These are phyloP conservation scores for Gynostemma pentaphyllum DNA, from an alignment of 306 rosid genomes.

Conservation along the genomic window DNA sequence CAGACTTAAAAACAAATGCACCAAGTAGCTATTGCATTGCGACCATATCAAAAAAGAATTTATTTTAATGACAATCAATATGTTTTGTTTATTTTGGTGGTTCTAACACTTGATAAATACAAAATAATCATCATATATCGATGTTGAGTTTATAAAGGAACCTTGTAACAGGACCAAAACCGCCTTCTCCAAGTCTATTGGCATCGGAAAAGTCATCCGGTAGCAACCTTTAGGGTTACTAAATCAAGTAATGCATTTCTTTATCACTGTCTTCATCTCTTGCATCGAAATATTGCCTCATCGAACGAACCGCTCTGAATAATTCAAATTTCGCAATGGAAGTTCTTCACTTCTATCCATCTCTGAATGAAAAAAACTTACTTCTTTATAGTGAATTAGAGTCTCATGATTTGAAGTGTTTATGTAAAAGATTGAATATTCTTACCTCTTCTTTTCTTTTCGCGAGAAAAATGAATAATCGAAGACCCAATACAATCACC, in stretches of 20 bases:
- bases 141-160: background rate
- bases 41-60: no score
- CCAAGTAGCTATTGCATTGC: no score
- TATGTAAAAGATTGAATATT: no score
- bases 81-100: no score
- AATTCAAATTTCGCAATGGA: background rate
- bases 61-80: no score
- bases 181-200: conserved; percentile 50
- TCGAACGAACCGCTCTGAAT: background rate
- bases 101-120: background rate
- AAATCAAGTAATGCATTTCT: conserved; percentile 18
- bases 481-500: no score
- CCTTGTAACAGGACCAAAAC: conserved; percentile 55
- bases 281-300: conserved; percentile 1
- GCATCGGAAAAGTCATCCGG: conserved; percentile 32
- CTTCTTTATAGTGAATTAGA: no score
- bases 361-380: conserved; percentile 4
- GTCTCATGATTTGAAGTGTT: no score
- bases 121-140: background rate
- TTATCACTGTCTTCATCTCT: background rate
- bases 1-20: background rate
- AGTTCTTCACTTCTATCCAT: background rate
- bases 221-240: conserved; percentile 20
- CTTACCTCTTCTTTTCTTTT: no score
- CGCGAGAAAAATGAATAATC: no score